Base-by-base conservation (phyloP, 371 early-diverging fungal genomes). In the Lichtheimia ramosa region DNA sequence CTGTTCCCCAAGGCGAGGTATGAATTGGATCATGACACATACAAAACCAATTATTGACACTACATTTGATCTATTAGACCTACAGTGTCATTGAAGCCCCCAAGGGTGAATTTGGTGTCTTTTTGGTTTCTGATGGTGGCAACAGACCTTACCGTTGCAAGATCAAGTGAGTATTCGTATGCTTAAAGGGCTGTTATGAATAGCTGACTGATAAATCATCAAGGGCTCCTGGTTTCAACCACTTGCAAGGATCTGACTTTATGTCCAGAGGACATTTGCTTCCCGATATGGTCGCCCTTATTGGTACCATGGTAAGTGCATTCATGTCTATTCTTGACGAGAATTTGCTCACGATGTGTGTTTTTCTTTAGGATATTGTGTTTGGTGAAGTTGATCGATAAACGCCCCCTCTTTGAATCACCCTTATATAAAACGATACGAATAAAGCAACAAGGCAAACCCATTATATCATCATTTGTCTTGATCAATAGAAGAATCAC, bases 51-150 rank as follows among this genome's bases (percentile, higher is more conserved):
- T 18, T n/a, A 28, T 24, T 48, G 18, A 20, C 20, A 43, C n/a
- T 15, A 48, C 1, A 5, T 24, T 6, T 18, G 28, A 3, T 49
- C 3, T 16, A 10, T 15, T 58, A 58, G 83, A 96, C 97, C 15
- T 98, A 98, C 82, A 95, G 95, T 27, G 96, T 89, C 50, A 89
- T 97, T 66, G 98, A 98, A 77, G 97, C 97, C 13, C 98, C 98
- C 64, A 98, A 98, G 87, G 97, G 96, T 70, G 97, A 96, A 76
- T 96, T 96, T 66, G 97, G 97, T 65, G 92, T 95, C 27, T 93
- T 88, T 73, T 77, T 95, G 57, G 87, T 94, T 5, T 90, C 92
- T 18, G 94, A 94, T 68, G 96, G 96, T 2, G 83, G 91, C 52
- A 94, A 93, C 83, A 86, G 90, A 60, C 98, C 98, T 43, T 98